A percentile compares a stretch with the other conserved stretches of the same genome.
Conservation (phyloP, 768 basidiomycete species). For the Tephrocybe sp. region DNA sequence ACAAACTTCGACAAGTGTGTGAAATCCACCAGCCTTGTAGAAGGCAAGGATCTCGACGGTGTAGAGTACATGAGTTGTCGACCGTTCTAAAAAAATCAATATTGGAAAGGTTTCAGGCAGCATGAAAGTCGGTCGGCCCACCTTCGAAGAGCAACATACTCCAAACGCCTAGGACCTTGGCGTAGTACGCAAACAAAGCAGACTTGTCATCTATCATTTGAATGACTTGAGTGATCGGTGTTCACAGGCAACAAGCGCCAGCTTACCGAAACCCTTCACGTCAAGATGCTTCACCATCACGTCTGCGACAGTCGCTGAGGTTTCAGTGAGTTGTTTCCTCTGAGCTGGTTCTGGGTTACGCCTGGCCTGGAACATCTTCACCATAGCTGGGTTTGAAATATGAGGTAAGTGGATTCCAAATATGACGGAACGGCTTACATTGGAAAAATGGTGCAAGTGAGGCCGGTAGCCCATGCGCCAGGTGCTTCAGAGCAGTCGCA, state of each 20-base stretch:
- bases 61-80: slow-evolving; percentile 70
- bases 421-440: slow-evolving; percentile 41
- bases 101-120: too few species aligned
- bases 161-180: slow-evolving; percentile 44
- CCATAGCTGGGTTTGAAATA: slow-evolving; percentile 53
- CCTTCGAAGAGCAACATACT: slow-evolving; percentile 49
- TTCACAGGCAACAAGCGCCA: background rate
- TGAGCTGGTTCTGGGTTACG: slow-evolving; percentile 74
- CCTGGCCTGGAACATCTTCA: slow-evolving; percentile 82
- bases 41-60: slow-evolving; percentile 80
- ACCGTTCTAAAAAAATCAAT: slow-evolving; percentile 55
- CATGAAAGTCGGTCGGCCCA: too few species aligned
- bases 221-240: background rate
- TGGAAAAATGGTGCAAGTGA: slow-evolving; percentile 83
- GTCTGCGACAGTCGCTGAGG: slow-evolving; percentile 66
- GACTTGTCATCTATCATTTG: slow-evolving; percentile 17
- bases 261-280: slow-evolving; percentile 51
- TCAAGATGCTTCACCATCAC: slow-evolving; percentile 72
- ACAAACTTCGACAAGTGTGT: slow-evolving; percentile 60
- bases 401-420: background rate
- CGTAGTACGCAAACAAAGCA: slow-evolving; percentile 44
- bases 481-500: slow-evolving; percentile 72
- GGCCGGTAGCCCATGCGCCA: slow-evolving; percentile 74
- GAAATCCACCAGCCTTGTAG: slow-evolving; percentile 67
- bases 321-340: slow-evolving; percentile 71